Percentiles rank a stretch among this genome's conserved stretches.
Evolutionary conservation across 148 eudicot genomes (phyloP).

Genomic region (Diospyros lotus): DNA sequence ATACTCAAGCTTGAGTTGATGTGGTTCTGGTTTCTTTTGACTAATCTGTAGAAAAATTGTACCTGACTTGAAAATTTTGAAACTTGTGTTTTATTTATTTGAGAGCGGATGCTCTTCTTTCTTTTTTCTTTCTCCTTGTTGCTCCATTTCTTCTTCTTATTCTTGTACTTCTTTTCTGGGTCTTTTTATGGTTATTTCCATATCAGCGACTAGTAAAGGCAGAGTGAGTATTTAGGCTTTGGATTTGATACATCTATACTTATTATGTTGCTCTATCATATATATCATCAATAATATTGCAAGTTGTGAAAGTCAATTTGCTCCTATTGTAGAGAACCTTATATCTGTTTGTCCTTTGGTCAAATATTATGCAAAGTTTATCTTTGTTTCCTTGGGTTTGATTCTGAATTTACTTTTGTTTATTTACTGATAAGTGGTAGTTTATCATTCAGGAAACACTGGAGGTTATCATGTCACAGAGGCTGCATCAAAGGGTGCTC

Average conservation of each 20-base stretch:
- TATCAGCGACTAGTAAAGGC: background rate
- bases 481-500: slow-evolving; percentile 57
- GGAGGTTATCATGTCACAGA: slow-evolving; percentile 53
- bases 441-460: slow-evolving; percentile 43
- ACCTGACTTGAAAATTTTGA: no score
- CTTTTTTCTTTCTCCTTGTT: background rate
- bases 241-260: no score
- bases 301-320: no score
- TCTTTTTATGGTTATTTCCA: background rate
- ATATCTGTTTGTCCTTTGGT: background rate
- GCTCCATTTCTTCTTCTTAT: background rate
- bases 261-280: background rate
- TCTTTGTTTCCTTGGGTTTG: no score
- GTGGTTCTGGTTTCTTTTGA: background rate
- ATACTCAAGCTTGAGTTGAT: background rate
- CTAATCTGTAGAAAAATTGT: background rate
- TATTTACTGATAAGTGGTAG: slow-evolving; percentile 4
- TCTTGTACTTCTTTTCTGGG: background rate
- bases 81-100: background rate
- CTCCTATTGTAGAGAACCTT: background rate
- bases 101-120: background rate
- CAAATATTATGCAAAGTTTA: no score
- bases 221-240: no score
- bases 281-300: background rate
- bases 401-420: background rate